phyloP scores from a whole-genome alignment of 2,329 filamentous ascomycete genomes.

The Claviceps lovelessii region DNA sequence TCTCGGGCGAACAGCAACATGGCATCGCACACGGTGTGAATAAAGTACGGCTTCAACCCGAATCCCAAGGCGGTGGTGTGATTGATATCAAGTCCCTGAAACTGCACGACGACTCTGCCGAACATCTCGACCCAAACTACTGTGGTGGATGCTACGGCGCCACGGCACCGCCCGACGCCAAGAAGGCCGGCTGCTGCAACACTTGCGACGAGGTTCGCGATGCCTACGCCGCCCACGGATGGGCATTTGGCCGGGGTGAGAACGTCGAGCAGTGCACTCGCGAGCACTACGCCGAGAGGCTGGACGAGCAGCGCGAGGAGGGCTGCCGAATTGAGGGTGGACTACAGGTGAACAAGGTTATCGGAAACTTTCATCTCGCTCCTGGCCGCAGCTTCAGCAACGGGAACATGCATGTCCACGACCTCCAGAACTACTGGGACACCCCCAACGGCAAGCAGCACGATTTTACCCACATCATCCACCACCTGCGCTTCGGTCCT shows the following conservation, averaged over 20 bases:
- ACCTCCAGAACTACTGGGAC: constrained; percentile 89
- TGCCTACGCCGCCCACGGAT: constrained; percentile 77
- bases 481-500: constrained; percentile 83
- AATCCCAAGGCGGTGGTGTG: constrained; percentile 58
- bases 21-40: constrained; percentile 84
- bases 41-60: constrained; percentile 69
- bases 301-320: constrained; percentile 78
- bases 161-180: constrained; percentile 50
- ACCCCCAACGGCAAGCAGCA: constrained; percentile 54
- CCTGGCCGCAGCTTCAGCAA: constrained; percentile 92
- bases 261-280: constrained; percentile 89
- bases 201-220: constrained; percentile 95
- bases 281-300: constrained; percentile 81
- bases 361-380: constrained; percentile 97
- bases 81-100: constrained; percentile 57
- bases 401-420: constrained; percentile 94
- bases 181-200: constrained; percentile 85
- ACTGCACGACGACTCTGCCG: constrained; percentile 50
- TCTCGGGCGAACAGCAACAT: constrained; percentile 90
- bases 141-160: constrained; percentile 92
- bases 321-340: constrained; percentile 88
- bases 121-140: constrained; percentile 80
- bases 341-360: constrained; percentile 92
- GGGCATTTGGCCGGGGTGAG: constrained; percentile 88
- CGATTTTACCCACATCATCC: constrained; percentile 79